These are phyloP conservation scores for Periconia digitata DNA, from an alignment of 2,329 filamentous ascomycete genomes.

Conservation along the genomic window DNA sequence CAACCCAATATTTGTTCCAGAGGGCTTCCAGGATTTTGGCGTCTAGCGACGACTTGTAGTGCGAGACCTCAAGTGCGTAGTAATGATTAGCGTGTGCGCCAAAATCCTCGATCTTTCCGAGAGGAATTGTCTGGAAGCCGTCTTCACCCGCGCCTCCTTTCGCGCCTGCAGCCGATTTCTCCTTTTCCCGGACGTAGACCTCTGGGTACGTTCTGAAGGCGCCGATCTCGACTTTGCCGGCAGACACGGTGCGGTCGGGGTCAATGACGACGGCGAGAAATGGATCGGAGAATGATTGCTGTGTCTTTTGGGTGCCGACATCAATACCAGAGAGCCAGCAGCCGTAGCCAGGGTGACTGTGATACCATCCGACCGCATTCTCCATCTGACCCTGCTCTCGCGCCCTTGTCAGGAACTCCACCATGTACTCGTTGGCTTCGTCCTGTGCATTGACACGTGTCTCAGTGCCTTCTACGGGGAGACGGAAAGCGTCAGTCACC, in stretches of 20 bases:
- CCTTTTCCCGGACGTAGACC: constrained; percentile 56
- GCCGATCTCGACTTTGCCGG: constrained; percentile 95
- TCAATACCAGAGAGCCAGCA: constrained; percentile 98
- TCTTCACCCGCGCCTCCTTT: constrained; percentile 52
- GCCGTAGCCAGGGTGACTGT: constrained; percentile 94
- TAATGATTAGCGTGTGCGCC: constrained; percentile 89
- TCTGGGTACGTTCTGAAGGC: constrained; percentile 91
- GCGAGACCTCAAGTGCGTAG: constrained; percentile 86
- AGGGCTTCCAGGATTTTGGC: constrained; percentile 80
- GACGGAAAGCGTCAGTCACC: constrained; percentile 88
- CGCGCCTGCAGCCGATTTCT: constrained; percentile 38
- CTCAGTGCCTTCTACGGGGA: constrained; percentile 98
- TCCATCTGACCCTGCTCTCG: constrained; percentile 78
- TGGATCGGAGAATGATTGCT: constrained; percentile 84
- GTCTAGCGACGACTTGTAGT: constrained; percentile 93
- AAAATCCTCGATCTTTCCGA: constrained; percentile 95
- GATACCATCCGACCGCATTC: constrained; percentile 97
- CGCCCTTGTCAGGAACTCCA: constrained; percentile 76
- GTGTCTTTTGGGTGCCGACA: constrained; percentile 80
- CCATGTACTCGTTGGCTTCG: constrained; percentile 96
- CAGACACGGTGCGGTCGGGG: constrained; percentile 90
- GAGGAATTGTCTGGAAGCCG: constrained; percentile 76
- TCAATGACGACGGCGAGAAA: constrained; percentile 93
- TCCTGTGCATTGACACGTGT: constrained; percentile 94
- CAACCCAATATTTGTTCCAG: constrained; percentile 99